These are phyloP conservation scores for Fusarium gaditjirri DNA, from an alignment of 2,329 filamentous ascomycete species.

Conservation along the genomic window DNA sequence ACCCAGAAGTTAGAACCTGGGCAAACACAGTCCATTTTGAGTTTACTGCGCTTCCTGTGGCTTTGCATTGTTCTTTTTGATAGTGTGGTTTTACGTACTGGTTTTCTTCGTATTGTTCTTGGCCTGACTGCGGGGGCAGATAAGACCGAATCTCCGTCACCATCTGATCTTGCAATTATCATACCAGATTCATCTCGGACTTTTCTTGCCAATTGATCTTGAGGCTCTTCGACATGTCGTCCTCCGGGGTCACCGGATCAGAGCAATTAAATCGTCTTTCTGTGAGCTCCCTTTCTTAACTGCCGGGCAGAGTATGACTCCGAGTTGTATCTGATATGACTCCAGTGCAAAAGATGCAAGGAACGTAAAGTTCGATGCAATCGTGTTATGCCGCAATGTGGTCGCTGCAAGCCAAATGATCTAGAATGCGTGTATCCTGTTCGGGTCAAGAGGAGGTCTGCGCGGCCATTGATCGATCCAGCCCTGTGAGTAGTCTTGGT, in stretches of 20 bases:
- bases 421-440: slow-evolving; percentile 45
- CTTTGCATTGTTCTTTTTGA: slow-evolving; percentile 22
- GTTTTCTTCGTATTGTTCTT: neutral
- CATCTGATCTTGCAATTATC: neutral
- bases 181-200: slow-evolving; percentile 4
- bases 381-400: slow-evolving; percentile 45
- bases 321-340: neutral
- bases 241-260: slow-evolving; percentile 4
- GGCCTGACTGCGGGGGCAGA: slow-evolving; percentile 9
- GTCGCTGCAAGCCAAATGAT: slow-evolving; percentile 42
- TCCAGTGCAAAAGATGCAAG: slow-evolving; percentile 43
- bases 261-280: slow-evolving; percentile 43
- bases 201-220: neutral
- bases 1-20: neutral
- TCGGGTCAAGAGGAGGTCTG: slow-evolving; percentile 42
- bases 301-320: neutral
- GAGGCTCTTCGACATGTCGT: slow-evolving; percentile 18
- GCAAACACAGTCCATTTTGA: slow-evolving; percentile 10
- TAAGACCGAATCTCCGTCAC: slow-evolving; percentile 27
- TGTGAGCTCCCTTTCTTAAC: slow-evolving; percentile 12
- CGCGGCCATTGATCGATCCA: slow-evolving; percentile 25
- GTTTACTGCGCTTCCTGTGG: neutral
- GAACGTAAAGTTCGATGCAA: slow-evolving; percentile 47
- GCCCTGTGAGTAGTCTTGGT: slow-evolving; percentile 26
- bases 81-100: slow-evolving; percentile 11